phyloP scores from a whole-genome alignment of 139 green algal species.

The Pseudopediastrum boryanum region DNA sequence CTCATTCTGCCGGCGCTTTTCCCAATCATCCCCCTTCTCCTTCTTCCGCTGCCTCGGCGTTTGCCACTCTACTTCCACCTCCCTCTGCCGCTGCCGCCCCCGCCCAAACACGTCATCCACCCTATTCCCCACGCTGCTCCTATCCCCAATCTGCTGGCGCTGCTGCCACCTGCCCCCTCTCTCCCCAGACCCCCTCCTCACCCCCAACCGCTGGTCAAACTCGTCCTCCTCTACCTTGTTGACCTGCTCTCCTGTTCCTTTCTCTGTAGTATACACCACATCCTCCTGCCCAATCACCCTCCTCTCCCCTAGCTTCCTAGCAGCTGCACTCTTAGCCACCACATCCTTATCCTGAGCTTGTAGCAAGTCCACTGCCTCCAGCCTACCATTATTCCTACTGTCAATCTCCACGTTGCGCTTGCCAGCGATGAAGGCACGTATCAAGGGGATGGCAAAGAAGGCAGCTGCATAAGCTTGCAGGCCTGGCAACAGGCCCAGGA shows the following conservation, averaged over 20 bases:
- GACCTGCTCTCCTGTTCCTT: conserved; percentile 26
- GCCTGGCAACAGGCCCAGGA: conserved; percentile 56
- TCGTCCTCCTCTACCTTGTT: conserved; percentile 25
- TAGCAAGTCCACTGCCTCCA: conserved; percentile 19
- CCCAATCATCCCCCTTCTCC: conserved; percentile 17
- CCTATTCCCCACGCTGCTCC: background rate
- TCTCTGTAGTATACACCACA: conserved; percentile 44
- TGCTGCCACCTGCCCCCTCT: background rate
- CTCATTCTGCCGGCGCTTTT: background rate
- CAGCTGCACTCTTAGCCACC: conserved; percentile 23
- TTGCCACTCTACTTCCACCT: background rate
- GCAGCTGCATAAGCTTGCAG: conserved; percentile 84
- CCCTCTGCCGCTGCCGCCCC: background rate
- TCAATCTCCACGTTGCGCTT: conserved; percentile 77
- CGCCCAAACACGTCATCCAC: conserved; percentile 39
- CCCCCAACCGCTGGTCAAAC: conserved; percentile 32
- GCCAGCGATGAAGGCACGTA: conserved; percentile 35
- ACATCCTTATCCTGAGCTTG: conserved; percentile 8
- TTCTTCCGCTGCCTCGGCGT: background rate
- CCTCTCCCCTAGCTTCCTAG: conserved; percentile 24
- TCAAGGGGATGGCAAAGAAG: conserved; percentile 89
- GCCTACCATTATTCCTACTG: conserved; percentile 66
- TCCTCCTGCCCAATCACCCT: conserved; percentile 36
- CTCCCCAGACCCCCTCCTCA: background rate
- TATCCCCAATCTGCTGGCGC: background rate